Evolutionary conservation across 805 yeast genomes (phyloP).

Genomic region (Kazachstania africana): DNA sequence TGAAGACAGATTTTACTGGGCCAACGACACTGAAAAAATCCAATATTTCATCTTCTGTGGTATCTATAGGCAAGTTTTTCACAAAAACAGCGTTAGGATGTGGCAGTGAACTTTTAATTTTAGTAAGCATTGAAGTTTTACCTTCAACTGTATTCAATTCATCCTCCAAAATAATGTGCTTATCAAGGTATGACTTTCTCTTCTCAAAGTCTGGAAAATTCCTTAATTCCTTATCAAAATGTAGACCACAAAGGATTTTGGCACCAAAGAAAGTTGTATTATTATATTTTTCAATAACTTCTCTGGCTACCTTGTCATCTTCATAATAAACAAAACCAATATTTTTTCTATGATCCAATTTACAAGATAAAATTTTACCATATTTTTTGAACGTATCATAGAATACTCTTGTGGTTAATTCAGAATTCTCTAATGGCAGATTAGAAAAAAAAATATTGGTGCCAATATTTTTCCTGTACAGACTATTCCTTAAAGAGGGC

Average conservation of each 20-base stretch:
- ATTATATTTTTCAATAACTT: slow-evolving; percentile 27
- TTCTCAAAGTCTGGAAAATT: slow-evolving; percentile 24
- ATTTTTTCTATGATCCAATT: slow-evolving; percentile 28
- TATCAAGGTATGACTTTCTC: slow-evolving; percentile 16
- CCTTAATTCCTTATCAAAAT: slow-evolving; percentile 28
- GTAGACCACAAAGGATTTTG: slow-evolving; percentile 30
- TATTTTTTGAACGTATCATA: slow-evolving; percentile 39
- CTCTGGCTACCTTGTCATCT: slow-evolving; percentile 26
- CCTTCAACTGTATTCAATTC: slow-evolving; percentile 3
- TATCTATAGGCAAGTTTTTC: slow-evolving; percentile 24
- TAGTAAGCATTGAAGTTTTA: slow-evolving; percentile 1
- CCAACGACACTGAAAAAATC: slow-evolving; percentile 23
- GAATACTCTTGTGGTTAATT: slow-evolving; percentile 34
- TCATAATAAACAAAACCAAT: slow-evolving; percentile 35
- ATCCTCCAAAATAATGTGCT: slow-evolving; percentile 15
- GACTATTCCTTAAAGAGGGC: slow-evolving; percentile 40
- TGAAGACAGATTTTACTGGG: slow-evolving; percentile 26
- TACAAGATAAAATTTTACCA: slow-evolving; percentile 36
- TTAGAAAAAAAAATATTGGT: slow-evolving; percentile 43
- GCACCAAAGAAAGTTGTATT: slow-evolving; percentile 24
- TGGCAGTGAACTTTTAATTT: slow-evolving; percentile 4
- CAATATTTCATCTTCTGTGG: slow-evolving; percentile 22
- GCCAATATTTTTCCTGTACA: slow-evolving; percentile 35
- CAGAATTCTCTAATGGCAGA: slow-evolving; percentile 27
- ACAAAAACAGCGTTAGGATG: slow-evolving; percentile 27